These are phyloP conservation scores for Geosmithia flava DNA, from an alignment of 2,329 filamentous ascomycete genomes.

Conservation along the genomic window DNA sequence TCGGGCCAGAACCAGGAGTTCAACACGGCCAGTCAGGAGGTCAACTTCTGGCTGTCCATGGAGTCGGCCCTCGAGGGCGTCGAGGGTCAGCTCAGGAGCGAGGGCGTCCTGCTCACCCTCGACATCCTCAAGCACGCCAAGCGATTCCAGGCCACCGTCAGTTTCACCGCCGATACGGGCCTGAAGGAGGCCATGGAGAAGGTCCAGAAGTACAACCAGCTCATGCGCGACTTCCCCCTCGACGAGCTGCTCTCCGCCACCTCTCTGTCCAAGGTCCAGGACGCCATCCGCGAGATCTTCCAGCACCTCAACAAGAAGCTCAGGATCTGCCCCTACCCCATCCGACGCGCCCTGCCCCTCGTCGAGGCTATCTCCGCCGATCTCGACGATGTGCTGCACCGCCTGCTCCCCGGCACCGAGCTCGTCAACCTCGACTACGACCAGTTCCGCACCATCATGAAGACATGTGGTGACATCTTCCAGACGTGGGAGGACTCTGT, in stretches of 20 bases:
- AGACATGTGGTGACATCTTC: constrained; percentile 75
- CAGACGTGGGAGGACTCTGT: constrained; percentile 88
- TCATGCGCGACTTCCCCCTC: constrained; percentile 96
- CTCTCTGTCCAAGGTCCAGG: constrained; percentile 75
- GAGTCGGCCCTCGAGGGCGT: constrained; percentile 87
- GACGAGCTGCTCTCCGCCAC: constrained; percentile 91
- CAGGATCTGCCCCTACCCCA: constrained; percentile 89
- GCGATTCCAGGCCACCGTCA: constrained; percentile 93
- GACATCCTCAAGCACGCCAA: constrained; percentile 96
- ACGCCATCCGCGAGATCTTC: constrained; percentile 84
- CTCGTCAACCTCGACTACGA: constrained; percentile 86
- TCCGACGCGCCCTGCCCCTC: constrained; percentile 80
- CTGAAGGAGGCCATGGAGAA: constrained; percentile 91
- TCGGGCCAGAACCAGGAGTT: constrained; percentile 24
- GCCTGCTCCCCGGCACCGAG: constrained; percentile 71
- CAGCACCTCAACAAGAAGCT: constrained; percentile 95
- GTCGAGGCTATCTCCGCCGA: constrained; percentile 95
- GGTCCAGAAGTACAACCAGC: constrained; percentile 96
- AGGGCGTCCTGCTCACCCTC: constrained; percentile 81
- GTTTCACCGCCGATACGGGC: constrained; percentile 91
- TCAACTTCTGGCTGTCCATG: constrained; percentile 99
- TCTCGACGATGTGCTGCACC: constrained; percentile 75
- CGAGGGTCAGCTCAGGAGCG: constrained; percentile 74
- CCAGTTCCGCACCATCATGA: constrained; percentile 81
- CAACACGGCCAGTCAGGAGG: constrained; percentile 82